Percentiles rank a stretch among this genome's conserved stretches.
Conservation (phyloP, 768 basidiomycete genomes). For the Galerina marginata region DNA sequence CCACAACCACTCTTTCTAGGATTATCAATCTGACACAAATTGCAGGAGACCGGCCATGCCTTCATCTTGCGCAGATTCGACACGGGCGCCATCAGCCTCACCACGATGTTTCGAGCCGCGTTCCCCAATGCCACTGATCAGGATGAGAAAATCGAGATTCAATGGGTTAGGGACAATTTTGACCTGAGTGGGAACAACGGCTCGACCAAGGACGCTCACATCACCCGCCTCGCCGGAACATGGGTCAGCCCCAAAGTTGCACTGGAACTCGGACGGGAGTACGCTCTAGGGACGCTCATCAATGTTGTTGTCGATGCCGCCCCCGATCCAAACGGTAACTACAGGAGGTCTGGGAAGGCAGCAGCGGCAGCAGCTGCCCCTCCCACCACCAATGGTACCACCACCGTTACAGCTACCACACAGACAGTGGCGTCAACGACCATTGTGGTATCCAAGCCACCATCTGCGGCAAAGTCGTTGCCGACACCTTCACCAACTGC, state of each 20-base stretch:
- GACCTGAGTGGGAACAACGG: slow-evolving; percentile 83
- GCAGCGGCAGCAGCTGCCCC: slow-evolving; percentile 35
- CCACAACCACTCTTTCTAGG: slow-evolving; percentile 18
- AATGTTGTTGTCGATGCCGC: slow-evolving; percentile 67
- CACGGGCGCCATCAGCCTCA: slow-evolving; percentile 89
- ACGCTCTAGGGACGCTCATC: slow-evolving; percentile 66
- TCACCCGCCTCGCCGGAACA: slow-evolving; percentile 85
- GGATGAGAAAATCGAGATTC: slow-evolving; percentile 79
- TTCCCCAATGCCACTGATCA: slow-evolving; percentile 82
- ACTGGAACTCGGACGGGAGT: slow-evolving; percentile 67
- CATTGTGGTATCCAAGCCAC: slow-evolving; percentile 28
- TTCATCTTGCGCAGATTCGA: slow-evolving; percentile 95
- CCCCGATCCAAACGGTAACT: slow-evolving; percentile 80
- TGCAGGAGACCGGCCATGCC: slow-evolving; percentile 78
- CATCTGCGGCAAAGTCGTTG: slow-evolving; percentile 36
- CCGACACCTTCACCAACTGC: slow-evolving; percentile 48
- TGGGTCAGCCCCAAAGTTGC: slow-evolving; percentile 81
- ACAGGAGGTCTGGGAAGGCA: slow-evolving; percentile 70
- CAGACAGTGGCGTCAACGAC: slow-evolving; percentile 13
- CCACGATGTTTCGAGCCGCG: slow-evolving; percentile 96
- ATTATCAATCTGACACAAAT: slow-evolving; percentile 22
- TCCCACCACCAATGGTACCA: slow-evolving; percentile 26
- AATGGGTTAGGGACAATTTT: slow-evolving; percentile 82
- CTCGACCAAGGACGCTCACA: slow-evolving; percentile 57
- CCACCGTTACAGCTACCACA: slow-evolving; percentile 38